Conservation (phyloP, 257 asterid genomes). For the Fraxinus excelsior region DNA sequence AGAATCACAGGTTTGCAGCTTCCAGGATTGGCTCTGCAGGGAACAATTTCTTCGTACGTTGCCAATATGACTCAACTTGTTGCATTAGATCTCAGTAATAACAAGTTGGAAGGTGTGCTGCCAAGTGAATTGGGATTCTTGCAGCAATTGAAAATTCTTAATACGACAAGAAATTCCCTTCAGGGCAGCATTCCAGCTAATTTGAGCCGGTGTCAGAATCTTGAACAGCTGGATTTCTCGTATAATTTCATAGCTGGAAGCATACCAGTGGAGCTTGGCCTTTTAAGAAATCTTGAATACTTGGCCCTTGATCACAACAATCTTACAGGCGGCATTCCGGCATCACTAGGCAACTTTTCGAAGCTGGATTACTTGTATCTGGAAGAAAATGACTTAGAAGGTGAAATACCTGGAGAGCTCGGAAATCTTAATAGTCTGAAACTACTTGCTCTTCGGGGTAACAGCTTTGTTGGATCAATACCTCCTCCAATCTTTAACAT, state of each 20-base stretch:
- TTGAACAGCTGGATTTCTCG: conserved; percentile 34
- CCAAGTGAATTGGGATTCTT: conserved; percentile 41
- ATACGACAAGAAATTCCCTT: conserved; percentile 33
- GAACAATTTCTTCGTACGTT: conserved; percentile 21
- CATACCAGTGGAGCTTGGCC: conserved; percentile 42
- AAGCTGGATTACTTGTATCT: conserved; percentile 34
- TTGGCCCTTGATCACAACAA: conserved; percentile 36
- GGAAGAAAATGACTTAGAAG: conserved; percentile 34
- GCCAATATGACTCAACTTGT: conserved; percentile 36
- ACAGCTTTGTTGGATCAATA: conserved; percentile 30
- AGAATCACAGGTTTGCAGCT: conserved; percentile 34
- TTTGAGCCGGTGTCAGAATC: conserved; percentile 32
- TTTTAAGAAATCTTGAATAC: conserved; percentile 25
- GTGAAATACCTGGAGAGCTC: conserved; percentile 36
- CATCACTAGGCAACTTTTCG: conserved; percentile 41
- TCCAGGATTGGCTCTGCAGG: conserved; percentile 33
- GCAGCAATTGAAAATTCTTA: conserved; percentile 31
- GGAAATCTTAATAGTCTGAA: conserved; percentile 31
- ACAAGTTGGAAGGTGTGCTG: conserved; percentile 31
- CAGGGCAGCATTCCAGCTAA: conserved; percentile 37
- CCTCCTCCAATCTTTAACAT: conserved; percentile 45
- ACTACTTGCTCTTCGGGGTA: conserved; percentile 29
- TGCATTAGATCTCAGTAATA: conserved; percentile 38
- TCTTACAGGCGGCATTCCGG: conserved; percentile 35
- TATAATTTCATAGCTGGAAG: conserved; percentile 33